These are phyloP conservation scores for Arabis hirsuta DNA, from an alignment of 345 rosid species.

Conservation along the genomic window DNA sequence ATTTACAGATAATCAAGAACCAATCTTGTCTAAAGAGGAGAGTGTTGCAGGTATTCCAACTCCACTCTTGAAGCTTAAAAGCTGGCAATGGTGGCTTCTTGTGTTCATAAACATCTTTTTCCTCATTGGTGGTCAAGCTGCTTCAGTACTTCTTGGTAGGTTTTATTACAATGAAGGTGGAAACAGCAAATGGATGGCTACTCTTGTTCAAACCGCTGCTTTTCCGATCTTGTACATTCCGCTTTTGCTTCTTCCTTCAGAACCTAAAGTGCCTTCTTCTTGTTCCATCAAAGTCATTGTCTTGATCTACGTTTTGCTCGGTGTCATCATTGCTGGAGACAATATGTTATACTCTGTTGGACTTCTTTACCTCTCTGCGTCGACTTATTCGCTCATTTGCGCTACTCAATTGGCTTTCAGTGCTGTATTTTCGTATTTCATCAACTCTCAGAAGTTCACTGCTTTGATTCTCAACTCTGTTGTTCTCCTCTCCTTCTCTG, in stretches of 20 bases:
- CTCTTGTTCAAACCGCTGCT: slow-evolving; percentile 53
- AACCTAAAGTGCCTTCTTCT: slow-evolving; percentile 8
- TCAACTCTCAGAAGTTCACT: slow-evolving; percentile 89
- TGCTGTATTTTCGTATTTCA: slow-evolving; percentile 77
- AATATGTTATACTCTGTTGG: slow-evolving; percentile 80
- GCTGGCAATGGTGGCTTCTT: slow-evolving; percentile 76
- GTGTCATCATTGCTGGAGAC: slow-evolving; percentile 72
- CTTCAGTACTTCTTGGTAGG: slow-evolving; percentile 54
- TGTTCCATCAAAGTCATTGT: slow-evolving; percentile 50
- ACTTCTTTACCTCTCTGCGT: slow-evolving; percentile 75
- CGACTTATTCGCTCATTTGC: slow-evolving; percentile 89
- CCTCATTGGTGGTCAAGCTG: slow-evolving; percentile 69
- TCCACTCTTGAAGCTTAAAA: slow-evolving; percentile 50
- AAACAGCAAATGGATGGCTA: slow-evolving; percentile 45
- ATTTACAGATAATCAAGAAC: slow-evolving; percentile 37
- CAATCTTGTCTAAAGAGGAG: slow-evolving; percentile 42
- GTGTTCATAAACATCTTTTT: slow-evolving; percentile 48
- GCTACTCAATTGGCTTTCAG: slow-evolving; percentile 90
- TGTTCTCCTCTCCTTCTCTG: slow-evolving; percentile 70
- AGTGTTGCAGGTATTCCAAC: slow-evolving; percentile 39
- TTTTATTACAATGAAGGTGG: slow-evolving; percentile 43
- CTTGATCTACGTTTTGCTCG: slow-evolving; percentile 60
- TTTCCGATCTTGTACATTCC: slow-evolving; percentile 71
- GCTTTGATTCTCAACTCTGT: slow-evolving; percentile 71
- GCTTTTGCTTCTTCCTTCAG: slow-evolving; percentile 49